Evolutionary conservation across 2,329 filamentous ascomycete genomes (phyloP), one percentile per base, ranked within the genome.

Genomic region (Monilinia aucupariae): DNA sequence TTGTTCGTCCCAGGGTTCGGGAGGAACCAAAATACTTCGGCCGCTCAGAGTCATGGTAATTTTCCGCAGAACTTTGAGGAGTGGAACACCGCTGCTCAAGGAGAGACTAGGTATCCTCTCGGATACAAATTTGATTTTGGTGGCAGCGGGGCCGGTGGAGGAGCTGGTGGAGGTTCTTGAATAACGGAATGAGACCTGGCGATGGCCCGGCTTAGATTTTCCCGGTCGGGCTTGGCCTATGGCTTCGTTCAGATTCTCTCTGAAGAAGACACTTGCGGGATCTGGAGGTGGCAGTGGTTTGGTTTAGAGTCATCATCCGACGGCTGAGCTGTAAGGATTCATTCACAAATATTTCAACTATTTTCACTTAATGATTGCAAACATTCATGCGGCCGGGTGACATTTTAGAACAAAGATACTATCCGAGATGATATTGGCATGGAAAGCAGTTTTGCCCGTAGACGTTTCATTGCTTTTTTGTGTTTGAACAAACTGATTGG

Each of bases 81-180:
- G 13, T 61, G 59, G 59, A 58, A 58, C 39, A 39, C 20, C n/a
- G 20, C 30, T 37, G 22, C 30, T 27, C 49, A 55, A 27, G 34
- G 27, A 43, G 48, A 45, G 22, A 61, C n/a, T 9, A 43, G n/a
- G 37, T 61, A 61, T 61, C 27, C 49, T 41, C 54, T 54, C 13
- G 39, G 37, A n/a, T 51, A 59, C 53, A 39, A 50, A 27, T 48
- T 58, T 17, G 54, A 25, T 10, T 58, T 58, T 47, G 41, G 54
- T 25, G 54, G 54, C 30, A 58, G 22, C 17, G 41, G 30, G 34
- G 15, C 27, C 41, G 47, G 12, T 25, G 30, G 30, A 17, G 27
- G 20, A 20, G 22, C 6, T 22, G 53, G 49, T 7, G 49, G n/a
- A 20, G 54, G 54, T 12, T 6, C 30, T 32, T 56, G n/a, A 47